Evolutionary conservation across 2,329 filamentous ascomycete species (phyloP).

Genomic region (Nemania sp.): DNA sequence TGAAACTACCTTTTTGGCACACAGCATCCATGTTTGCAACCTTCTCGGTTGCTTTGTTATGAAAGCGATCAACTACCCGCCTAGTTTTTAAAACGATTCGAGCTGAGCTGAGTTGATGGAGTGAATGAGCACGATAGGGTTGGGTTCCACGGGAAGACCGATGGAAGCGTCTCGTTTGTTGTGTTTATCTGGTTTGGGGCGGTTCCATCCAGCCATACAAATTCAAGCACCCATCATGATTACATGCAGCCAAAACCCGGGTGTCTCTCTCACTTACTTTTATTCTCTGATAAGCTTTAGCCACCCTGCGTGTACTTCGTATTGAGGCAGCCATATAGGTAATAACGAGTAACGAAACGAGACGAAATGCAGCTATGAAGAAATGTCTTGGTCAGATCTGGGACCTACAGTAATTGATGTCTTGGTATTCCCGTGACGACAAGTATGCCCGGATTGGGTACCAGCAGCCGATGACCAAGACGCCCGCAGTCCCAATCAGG

Average conservation of each 20-base stretch:
- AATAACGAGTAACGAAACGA: not conserved
- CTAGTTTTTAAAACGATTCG: no score
- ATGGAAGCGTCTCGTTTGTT: constrained; percentile 9
- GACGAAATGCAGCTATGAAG: constrained; percentile 26
- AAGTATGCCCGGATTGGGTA: constrained; percentile 22
- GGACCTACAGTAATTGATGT: constrained; percentile 35
- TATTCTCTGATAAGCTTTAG: constrained; percentile 20
- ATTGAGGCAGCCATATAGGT: constrained; percentile 4
- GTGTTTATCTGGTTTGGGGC: constrained; percentile 1
- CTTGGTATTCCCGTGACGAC: constrained; percentile 21
- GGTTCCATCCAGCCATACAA: not conserved
- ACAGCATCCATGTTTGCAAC: no score
- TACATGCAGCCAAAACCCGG: constrained; percentile 14
- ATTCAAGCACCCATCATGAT: constrained; percentile 3
- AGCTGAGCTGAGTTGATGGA: no score
- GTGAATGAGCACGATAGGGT: not conserved
- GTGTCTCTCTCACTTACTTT: no score
- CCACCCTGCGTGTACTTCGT: constrained; percentile 24
- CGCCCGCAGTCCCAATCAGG: constrained; percentile 20
- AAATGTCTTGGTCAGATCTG: constrained; percentile 40
- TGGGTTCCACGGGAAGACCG: constrained; percentile 17
- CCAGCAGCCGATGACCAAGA: constrained; percentile 22
- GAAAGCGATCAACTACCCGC: no score
- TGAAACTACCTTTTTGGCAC: not conserved
- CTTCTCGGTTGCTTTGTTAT: not conserved